phyloP scores from a whole-genome alignment of 2,329 filamentous ascomycete genomes.

The Trichoderma sp. region DNA sequence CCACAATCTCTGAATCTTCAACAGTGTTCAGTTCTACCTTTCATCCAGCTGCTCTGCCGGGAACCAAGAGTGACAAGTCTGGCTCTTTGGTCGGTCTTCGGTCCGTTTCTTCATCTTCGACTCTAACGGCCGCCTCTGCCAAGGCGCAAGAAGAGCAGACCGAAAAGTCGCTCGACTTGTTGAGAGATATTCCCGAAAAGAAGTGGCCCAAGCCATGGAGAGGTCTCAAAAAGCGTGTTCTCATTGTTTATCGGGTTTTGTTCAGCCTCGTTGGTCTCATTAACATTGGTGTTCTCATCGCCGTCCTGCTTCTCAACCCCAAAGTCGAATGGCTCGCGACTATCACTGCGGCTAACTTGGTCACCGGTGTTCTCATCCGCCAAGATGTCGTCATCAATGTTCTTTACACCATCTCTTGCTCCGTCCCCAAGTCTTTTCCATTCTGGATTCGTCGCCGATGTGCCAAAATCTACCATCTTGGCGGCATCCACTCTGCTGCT shows the following conservation, averaged over 20 bases:
- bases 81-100: conserved; percentile 29
- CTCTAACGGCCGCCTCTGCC: conserved; percentile 28
- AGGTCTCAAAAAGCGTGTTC: conserved; percentile 43
- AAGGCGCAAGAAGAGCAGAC: conserved; percentile 25
- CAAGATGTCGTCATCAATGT: conserved; percentile 53
- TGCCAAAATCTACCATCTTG: conserved; percentile 52
- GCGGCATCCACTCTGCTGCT: conserved; percentile 50
- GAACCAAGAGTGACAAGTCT: conserved; percentile 19
- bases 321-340: conserved; percentile 39
- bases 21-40: conserved; percentile 14
- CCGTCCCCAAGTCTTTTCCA: conserved; percentile 45
- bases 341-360: conserved; percentile 48
- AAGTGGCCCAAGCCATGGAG: conserved; percentile 38
- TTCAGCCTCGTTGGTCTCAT: conserved; percentile 52
- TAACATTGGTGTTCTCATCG: conserved; percentile 49
- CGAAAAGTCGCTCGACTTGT: conserved; percentile 30
- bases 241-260: conserved; percentile 55
- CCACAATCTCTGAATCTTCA: conserved; percentile 7
- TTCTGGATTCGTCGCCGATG: conserved; percentile 46
- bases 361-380: conserved; percentile 49
- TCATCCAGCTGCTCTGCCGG: not conserved
- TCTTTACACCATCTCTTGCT: conserved; percentile 46
- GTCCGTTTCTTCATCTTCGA: conserved; percentile 32
- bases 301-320: conserved; percentile 37
- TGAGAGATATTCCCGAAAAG: conserved; percentile 40